Evolutionary conservation across 2,329 filamentous ascomycete genomes (phyloP), one percentile per base, ranked within the genome.

Genomic region (Sporothrix sp.): DNA sequence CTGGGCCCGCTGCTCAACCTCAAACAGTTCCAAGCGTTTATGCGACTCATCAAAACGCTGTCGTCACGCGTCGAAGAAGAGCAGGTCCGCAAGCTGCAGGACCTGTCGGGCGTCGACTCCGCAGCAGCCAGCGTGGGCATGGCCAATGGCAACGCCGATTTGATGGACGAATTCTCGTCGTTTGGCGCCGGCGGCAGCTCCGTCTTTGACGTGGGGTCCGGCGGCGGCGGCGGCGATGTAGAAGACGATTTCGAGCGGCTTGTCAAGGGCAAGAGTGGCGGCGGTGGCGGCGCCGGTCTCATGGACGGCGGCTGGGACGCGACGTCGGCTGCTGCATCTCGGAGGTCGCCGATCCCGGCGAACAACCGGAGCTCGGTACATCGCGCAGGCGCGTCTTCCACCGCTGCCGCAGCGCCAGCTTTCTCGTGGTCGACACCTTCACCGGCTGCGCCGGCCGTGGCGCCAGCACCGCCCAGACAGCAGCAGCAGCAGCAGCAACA

Each of bases 1-100:
- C 72, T 98, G 3, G 93, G 93, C 0, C 93, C 93, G 1, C 70
- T 98, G 27, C 78, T 98, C 5, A 84, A 95, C 60, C 73, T 97
- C 7, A 76, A 84, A 53, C 91, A 91, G 63, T 98, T 98, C 62
- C 85, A 89, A 62, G 72, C 78, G 0, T 97, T 94, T 65, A 96
- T 97, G 88, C 72, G 81, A 4, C 73, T 95, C 40, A 94, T 97
- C 66, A 94, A 87, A 64, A 76, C 70, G 0, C 70, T 96, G 4
- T 94, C 89, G 1, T 70, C 75, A 16, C 81, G 82, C 51, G 86
- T 98, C 30, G 91, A 98, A 63, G 79, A 84, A 16, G 93, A 97
- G 63, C 93, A 97, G 60, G 85, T 78, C 7, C 83, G 81, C 61
- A 97, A 96, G 62, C 71, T 98, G 3, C 86, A 90, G 62, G 91